These are phyloP conservation scores for Chiua sp. DNA, from an alignment of 1,284 basidiomycete genomes.

Conservation along the genomic window DNA sequence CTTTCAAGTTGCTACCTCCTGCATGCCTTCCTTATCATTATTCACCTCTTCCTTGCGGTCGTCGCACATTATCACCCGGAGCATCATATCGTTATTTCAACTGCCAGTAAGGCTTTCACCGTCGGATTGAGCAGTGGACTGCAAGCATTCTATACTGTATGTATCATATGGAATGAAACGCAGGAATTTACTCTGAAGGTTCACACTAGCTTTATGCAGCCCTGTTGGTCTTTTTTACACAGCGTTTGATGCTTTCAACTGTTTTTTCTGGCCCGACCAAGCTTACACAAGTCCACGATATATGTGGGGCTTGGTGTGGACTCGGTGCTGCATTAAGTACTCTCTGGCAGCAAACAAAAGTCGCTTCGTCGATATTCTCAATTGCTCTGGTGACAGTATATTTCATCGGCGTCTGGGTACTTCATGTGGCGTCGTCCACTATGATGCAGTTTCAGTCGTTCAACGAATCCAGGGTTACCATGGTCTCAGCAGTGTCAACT, in stretches of 20 bases:
- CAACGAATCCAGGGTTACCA: neutral
- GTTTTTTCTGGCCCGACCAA: neutral
- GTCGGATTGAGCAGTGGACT: neutral
- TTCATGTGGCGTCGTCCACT: neutral
- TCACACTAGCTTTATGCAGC: constrained; percentile 1
- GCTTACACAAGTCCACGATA: neutral
- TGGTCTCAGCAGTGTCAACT: neutral
- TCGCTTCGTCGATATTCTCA: neutral
- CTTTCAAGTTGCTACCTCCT: neutral
- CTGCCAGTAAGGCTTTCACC: neutral
- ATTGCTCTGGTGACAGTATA: neutral
- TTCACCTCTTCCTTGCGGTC: neutral
- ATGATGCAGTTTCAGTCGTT: neutral
- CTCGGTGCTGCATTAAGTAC: neutral
- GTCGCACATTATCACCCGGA: neutral
- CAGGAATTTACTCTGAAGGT: neutral
- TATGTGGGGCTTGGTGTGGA: neutral
- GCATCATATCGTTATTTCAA: neutral
- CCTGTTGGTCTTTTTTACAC: neutral
- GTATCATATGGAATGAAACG: neutral
- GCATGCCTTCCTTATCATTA: neutral
- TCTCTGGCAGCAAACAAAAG: constrained; percentile 5
- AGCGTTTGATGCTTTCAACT: neutral
- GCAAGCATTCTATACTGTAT: neutral
- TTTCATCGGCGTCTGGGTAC: neutral